phyloP scores from a whole-genome alignment of 2,329 filamentous ascomycete genomes.

The Pestalotiopsis sp. region DNA sequence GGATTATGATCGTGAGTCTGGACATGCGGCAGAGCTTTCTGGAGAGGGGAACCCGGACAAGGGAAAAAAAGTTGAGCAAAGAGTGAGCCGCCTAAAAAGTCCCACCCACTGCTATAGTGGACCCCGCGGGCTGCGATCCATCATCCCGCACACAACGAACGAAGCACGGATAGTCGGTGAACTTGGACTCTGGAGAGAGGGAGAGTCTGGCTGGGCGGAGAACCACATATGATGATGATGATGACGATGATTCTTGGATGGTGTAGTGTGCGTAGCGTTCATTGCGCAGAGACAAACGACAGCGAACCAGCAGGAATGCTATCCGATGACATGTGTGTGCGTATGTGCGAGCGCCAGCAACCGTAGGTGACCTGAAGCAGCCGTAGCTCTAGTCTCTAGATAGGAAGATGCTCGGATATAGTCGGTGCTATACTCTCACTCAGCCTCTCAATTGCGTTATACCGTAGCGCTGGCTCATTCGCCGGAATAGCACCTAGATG shows the following conservation, averaged over 20 bases:
- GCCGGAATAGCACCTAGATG: background rate
- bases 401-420: background rate
- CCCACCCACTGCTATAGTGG: background rate
- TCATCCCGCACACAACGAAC: background rate
- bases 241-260: background rate
- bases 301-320: background rate
- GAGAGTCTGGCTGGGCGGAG: background rate
- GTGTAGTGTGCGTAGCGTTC: too few relatives aligned
- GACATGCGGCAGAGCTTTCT: background rate
- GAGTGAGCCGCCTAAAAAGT: background rate
- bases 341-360: background rate
- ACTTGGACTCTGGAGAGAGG: background rate
- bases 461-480: background rate
- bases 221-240: background rate
- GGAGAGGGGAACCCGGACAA: background rate
- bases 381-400: background rate
- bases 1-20: constrained; percentile 11
- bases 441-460: background rate
- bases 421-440: background rate
- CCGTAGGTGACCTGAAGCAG: background rate
- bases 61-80: background rate
- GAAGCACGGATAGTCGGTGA: background rate
- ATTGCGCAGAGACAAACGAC: background rate
- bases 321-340: background rate
- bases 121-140: background rate